Evolutionary conservation across 164 flowering plant genomes (phyloP), one percentile per base, ranked within the genome.

Genomic region (Vitis amurensis): DNA sequence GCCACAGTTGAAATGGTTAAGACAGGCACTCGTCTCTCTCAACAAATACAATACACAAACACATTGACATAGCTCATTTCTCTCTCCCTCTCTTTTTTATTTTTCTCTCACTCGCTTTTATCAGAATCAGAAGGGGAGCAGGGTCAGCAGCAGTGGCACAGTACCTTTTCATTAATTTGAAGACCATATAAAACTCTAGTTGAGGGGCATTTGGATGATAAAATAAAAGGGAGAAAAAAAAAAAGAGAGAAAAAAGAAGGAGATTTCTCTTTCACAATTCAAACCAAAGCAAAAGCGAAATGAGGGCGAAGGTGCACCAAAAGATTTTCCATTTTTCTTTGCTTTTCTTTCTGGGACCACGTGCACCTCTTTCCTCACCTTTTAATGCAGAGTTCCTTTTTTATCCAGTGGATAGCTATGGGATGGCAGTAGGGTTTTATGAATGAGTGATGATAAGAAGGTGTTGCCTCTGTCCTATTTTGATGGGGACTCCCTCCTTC

Each of bases 1-100:
- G 81, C 81, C 81, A 72, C 73, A 68, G 78, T 78, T 74, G 81
- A 30, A 74, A 68, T 71, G 72, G 73, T 74, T 64, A 71, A 63
- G 64, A 48, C 73, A 75, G 71, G 66, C 67, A 68, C 47, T 72
- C 59, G 81, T 78, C 78, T 59, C 76, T 78, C 76, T 78, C 78
- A 72, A 58, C 67, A 67, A 59, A 63, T 57, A 78, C 72, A 70
- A 63, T 70, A 64, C 75, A 71, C 67, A 70, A 55, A 59, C 37
- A 51, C 57, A 27, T 49, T 8, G 48, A 1, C 50, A 8, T 50
- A 27, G 8, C 50, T 12, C 37, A 17, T n/a, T 51, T 74, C 30
- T 58, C 63, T 70, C 59, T 71, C 64, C 44, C 7, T 37, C 44
- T 4, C 6, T 37, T 37, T 37, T 37, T 37, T 37, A 37, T 37